Conservation (phyloP, 805 yeast genomes). For the Gaillardinia entomophila region DNA sequence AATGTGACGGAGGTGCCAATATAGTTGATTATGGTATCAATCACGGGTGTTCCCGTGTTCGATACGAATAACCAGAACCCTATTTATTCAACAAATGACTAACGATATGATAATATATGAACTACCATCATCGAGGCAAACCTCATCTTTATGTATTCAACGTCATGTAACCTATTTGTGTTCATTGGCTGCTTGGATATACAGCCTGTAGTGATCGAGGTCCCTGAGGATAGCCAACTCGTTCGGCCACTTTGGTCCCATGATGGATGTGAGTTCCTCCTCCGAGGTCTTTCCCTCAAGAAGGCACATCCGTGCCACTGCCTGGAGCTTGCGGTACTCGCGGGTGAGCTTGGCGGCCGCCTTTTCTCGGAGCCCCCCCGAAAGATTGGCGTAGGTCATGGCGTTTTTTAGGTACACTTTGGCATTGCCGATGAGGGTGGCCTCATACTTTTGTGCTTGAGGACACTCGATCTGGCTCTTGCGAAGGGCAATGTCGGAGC, state of each 20-base stretch:
- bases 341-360: conserved; percentile 37
- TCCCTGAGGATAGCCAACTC: conserved; percentile 19
- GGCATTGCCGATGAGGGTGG: conserved; percentile 32
- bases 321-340: conserved; percentile 38
- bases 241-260: conserved; percentile 19
- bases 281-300: conserved; percentile 32
- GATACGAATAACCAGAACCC: no score
- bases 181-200: no score
- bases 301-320: conserved; percentile 40
- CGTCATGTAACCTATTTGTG: no score
- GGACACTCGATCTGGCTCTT: conserved; percentile 29
- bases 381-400: conserved; percentile 35
- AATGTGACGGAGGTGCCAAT: conserved; percentile 30
- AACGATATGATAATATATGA: no score
- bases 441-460: conserved; percentile 22
- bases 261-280: conserved; percentile 23
- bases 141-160: no score
- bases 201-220: conserved; percentile 28
- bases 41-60: no score
- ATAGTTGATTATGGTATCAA: no score
- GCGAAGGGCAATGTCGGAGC: conserved; percentile 50
- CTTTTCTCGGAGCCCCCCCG: conserved; percentile 50
- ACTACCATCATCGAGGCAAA: neutral
- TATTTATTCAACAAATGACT: neutral
- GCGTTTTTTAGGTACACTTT: conserved; percentile 42